Evolutionary conservation across 2,329 filamentous ascomycete genomes (phyloP).

Genomic region (Byssochlamys sp.): DNA sequence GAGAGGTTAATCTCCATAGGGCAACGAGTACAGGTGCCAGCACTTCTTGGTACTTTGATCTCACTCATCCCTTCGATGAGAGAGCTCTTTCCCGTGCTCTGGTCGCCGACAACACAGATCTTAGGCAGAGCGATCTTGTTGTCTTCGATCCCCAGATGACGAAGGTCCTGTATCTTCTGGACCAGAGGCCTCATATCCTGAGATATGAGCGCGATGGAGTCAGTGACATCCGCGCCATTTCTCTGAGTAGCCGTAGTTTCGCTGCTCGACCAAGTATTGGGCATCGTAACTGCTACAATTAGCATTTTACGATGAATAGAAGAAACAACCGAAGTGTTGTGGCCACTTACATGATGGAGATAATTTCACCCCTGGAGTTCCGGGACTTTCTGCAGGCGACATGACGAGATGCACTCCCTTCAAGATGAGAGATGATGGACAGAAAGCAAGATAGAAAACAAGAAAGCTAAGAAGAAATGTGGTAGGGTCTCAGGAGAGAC

Average conservation of each 20-base stretch:
- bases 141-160: conserved; percentile 62
- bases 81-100: conserved; percentile 72
- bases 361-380: not conserved
- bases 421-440: not conserved
- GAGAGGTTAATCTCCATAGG: conserved; percentile 70
- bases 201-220: conserved; percentile 19
- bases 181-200: conserved; percentile 30
- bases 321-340: not conserved
- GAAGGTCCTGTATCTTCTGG: conserved; percentile 47
- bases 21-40: conserved; percentile 68
- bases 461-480: not conserved
- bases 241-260: not conserved
- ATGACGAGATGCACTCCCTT: not conserved
- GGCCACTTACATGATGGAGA: not conserved
- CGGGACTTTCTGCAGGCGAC: not conserved
- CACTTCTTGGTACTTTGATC: conserved; percentile 60
- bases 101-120: conserved; percentile 74
- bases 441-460: not conserved
- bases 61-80: conserved; percentile 53
- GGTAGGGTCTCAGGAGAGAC: not conserved
- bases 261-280: not conserved
- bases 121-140: conserved; percentile 60
- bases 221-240: not conserved
- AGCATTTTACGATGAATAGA: not conserved
- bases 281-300: not conserved